A percentile compares a stretch with the other conserved stretches of the same genome.
Evolutionary conservation across 2,329 filamentous ascomycete genomes (phyloP).

Genomic region (Penicillium sp.): DNA sequence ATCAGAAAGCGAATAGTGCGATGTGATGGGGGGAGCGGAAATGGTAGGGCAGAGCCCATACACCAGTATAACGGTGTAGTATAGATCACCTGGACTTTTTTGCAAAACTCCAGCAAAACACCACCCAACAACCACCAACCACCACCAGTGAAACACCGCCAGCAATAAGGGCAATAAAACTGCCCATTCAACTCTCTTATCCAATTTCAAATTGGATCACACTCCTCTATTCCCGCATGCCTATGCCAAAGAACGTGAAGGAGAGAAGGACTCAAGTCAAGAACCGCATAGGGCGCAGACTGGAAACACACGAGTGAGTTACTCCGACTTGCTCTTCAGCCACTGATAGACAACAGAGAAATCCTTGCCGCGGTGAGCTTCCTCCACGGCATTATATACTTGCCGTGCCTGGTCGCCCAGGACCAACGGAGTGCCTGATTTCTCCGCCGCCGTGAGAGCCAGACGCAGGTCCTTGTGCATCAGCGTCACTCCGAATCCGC

Average conservation of each 20-base stretch:
- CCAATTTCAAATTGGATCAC: neutral
- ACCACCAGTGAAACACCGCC: too few species aligned
- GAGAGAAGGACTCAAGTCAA: neutral
- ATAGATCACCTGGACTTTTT: too few species aligned
- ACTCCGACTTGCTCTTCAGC: constrained; percentile 42
- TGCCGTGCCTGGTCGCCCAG: constrained; percentile 58
- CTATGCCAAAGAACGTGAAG: neutral
- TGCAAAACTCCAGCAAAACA: too few species aligned
- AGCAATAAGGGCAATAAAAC: neutral
- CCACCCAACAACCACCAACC: too few species aligned
- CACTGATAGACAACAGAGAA: constrained; percentile 79
- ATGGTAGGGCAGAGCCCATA: neutral
- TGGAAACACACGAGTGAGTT: neutral
- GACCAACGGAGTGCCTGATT: constrained; percentile 61
- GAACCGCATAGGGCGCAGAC: neutral
- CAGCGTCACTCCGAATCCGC: constrained; percentile 69
- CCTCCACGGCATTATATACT: constrained; percentile 64
- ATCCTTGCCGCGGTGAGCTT: constrained; percentile 63
- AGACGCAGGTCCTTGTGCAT: constrained; percentile 77
- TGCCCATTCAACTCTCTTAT: neutral
- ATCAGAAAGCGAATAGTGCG: neutral
- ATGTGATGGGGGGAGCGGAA: too few species aligned
- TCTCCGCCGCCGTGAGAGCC: constrained; percentile 65
- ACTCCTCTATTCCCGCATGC: neutral
- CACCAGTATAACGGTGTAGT: neutral